phyloP scores from a whole-genome alignment of 768 basidiomycete genomes.

The Amanita inopinata region DNA sequence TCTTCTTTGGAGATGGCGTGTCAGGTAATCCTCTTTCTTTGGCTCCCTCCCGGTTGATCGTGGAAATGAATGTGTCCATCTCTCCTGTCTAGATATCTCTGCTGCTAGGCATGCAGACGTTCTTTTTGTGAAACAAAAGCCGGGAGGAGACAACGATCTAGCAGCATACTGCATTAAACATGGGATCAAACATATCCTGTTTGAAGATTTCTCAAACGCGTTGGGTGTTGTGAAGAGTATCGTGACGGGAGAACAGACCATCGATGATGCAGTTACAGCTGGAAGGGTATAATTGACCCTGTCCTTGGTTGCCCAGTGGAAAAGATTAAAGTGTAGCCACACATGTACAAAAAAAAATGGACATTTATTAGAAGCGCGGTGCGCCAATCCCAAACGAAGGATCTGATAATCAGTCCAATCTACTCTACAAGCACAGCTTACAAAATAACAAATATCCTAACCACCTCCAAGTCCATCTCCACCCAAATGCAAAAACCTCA shows the following conservation, averaged over 20 bases:
- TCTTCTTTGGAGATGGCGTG: conserved; percentile 98
- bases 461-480: conserved; percentile 15
- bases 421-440: not conserved
- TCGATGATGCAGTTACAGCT: conserved; percentile 34
- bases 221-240: conserved; percentile 52
- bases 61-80: not conserved
- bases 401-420: not conserved
- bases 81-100: conserved; percentile 59
- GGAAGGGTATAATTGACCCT: conserved; percentile 3
- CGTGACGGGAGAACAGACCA: conserved; percentile 58
- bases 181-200: conserved; percentile 71
- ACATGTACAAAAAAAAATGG: no score
- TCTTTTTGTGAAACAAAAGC: conserved; percentile 86
- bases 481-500: conserved; percentile 10
- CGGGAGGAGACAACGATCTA: conserved; percentile 77
- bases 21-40: conserved; percentile 49
- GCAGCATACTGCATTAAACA: conserved; percentile 73
- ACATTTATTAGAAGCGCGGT: not conserved
- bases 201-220: conserved; percentile 61
- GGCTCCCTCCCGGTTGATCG: not conserved
- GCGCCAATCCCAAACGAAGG: not conserved
- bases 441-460: conserved; percentile 9
- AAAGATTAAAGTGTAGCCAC: no score
- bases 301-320: no score
- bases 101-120: conserved; percentile 89